Percentiles rank a stretch among this genome's conserved stretches.
Evolutionary conservation across 306 rosid species (phyloP).

Genomic region (Lablab purpureus): DNA sequence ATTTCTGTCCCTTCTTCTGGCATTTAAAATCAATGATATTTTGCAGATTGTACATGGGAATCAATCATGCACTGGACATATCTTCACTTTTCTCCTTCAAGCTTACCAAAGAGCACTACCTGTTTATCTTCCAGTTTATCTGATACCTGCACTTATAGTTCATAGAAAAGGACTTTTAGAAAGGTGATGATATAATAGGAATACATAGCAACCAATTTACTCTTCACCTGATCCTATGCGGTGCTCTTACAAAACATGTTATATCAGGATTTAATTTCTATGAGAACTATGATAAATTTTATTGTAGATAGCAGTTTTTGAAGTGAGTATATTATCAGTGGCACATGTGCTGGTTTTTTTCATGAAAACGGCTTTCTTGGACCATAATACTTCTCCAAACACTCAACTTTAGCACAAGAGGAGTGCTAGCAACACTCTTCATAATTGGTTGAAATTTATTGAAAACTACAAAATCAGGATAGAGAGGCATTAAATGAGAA

Average conservation of each 20-base stretch:
- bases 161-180: slow-evolving; percentile 83
- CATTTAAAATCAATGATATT: slow-evolving; percentile 31
- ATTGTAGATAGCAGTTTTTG: slow-evolving; percentile 28
- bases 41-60: slow-evolving; percentile 92
- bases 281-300: slow-evolving; percentile 4
- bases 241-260: slow-evolving; percentile 9
- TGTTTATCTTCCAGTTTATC: slow-evolving; percentile 94
- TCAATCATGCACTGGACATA: slow-evolving; percentile 78
- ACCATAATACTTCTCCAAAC: no score
- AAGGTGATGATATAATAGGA: slow-evolving; percentile 64
- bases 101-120: slow-evolving; percentile 94
- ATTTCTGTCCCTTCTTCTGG: slow-evolving; percentile 20
- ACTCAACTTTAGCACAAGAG: no score
- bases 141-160: slow-evolving; percentile 93
- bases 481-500: neutral
- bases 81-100: slow-evolving; percentile 77
- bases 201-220: slow-evolving; percentile 31
- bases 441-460: no score
- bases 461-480: neutral
- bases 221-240: slow-evolving; percentile 11
- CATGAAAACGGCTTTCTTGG: slow-evolving; percentile 21
- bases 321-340: slow-evolving; percentile 18
- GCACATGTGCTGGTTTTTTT: slow-evolving; percentile 29
- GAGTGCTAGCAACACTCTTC: no score
- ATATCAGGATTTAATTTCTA: neutral